Base-by-base conservation (phyloP, 345 rosid genomes). In the Syzygium oleosum region DNA sequence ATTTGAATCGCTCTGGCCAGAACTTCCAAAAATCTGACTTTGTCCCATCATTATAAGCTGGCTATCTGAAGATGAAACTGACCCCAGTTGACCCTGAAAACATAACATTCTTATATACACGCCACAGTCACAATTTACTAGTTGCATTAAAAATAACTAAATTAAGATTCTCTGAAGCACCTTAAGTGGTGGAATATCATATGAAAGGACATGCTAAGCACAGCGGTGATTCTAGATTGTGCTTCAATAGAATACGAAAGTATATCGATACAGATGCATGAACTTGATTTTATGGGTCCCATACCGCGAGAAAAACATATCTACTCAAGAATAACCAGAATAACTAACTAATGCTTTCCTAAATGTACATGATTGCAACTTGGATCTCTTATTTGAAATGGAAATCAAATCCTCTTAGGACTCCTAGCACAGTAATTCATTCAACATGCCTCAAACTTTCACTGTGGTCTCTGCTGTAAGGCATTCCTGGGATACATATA, bases 21-120 rank as follows among this genome's bases (percentile, higher is more conserved):
- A 63, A 85, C 90, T 91, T 91, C 95, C 95, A 92, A 93, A 94
- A 38, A 88, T 90, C 84, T 90, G 98, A 90, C 91, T 92, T 87
- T 88, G 94, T 89, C 94, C 94, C 6, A 88, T 91, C 58, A 89
- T 87, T 88, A 91, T 94, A 61, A 91, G 95, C 88, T 91, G 95
- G 91, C 91, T 92, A 89, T 97, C 99, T 85, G 98, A 94, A 90
- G 99, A 94, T 83, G 99, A 95, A 90, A 93, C 98, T 31, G 99
- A 93, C 79, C 96, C 94, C 79, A 96, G 87, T 92, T 96, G 99
- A 89, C 96, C 97, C 99, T 98, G 92, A 89, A 88, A 90, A 87
- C 63, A 53, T 19, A 16, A 58, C 86, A 85, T 31, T 73, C 68
- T 73, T 78, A 88, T 88, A 87, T 87, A 88, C 31, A 56, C 4